Base-by-base conservation (phyloP, 2,329 filamentous ascomycete species). In the Sclerotinia spermophila region DNA sequence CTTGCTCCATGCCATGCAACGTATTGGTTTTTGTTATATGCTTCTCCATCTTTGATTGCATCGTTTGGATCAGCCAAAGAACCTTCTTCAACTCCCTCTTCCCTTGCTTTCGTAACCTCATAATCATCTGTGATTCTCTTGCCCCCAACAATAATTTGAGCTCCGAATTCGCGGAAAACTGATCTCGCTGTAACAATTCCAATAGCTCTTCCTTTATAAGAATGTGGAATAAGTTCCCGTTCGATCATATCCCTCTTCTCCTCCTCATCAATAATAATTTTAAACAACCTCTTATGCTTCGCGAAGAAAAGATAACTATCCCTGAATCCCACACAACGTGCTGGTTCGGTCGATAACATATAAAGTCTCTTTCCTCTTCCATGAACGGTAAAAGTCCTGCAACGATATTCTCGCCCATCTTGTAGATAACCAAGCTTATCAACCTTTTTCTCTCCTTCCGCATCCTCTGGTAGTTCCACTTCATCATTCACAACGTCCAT, bases 271-370 rank as follows among this genome's bases (percentile, higher is more conserved):
- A 98, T 93, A 77, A 99, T 97, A 78, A 99, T 97, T 84, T 99
- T 99, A 87, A 94, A 96, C 21, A 99, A 90, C 78, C 94, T 90
- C 79, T 92, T 92, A 82, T 99, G 96, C 82, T 98, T 99, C 74
- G 96, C 96, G 85, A 99, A 99, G 86, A 99, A 97, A 38, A 99
- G 88, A 79, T 99, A 99, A 74, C 94, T 97, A 84, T 99, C 96
- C 75, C 96, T 88, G 85, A 99, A 99, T 24, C 96, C 96, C 69
- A 97, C 94, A 78, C 96, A 98, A 74, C 96, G 92, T 35, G 96
- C 96, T 7, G 96, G 96, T 79, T 99, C 96, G 6, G 96, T 99
- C 4, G 96, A 98, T 81, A 99, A 83, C 96, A 99, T 99, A 87
- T 99, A 99, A 17, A 97, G 88, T 70, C 94, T 86, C 65, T 95